Evolutionary conservation across 2,329 filamentous ascomycete genomes (phyloP).

Genomic region (Periconia digitata): DNA sequence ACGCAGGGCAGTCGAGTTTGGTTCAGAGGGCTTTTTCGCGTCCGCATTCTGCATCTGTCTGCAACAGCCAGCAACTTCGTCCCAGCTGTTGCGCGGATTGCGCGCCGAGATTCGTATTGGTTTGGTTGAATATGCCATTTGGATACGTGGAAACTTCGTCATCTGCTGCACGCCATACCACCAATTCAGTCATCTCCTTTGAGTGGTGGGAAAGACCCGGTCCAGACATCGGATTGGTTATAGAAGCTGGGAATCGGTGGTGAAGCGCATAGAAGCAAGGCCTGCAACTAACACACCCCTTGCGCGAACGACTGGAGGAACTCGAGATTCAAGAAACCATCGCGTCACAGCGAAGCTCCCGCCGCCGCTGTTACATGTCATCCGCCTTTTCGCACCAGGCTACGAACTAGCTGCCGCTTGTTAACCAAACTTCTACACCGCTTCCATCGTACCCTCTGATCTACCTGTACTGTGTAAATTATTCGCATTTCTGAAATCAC

Average conservation of each 20-base stretch:
- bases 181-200: neutral
- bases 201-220: neutral
- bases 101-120: neutral
- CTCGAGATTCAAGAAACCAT: neutral
- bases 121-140: neutral
- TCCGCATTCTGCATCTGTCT: neutral
- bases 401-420: neutral
- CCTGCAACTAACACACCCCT: neutral
- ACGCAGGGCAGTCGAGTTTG: neutral
- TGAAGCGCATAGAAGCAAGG: neutral
- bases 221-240: neutral
- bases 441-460: neutral
- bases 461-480: neutral
- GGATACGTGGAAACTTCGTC: neutral
- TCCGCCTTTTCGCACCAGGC: neutral
- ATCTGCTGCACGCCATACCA: neutral
- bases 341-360: neutral
- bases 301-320: neutral
- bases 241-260: neutral
- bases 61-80: neutral
- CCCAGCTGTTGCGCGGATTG: neutral
- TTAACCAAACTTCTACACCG: conserved; percentile 1
- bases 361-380: neutral
- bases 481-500: neutral
- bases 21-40: neutral